Base-by-base conservation (phyloP, 306 rosid genomes). In the Cicer pinnatifidum region DNA sequence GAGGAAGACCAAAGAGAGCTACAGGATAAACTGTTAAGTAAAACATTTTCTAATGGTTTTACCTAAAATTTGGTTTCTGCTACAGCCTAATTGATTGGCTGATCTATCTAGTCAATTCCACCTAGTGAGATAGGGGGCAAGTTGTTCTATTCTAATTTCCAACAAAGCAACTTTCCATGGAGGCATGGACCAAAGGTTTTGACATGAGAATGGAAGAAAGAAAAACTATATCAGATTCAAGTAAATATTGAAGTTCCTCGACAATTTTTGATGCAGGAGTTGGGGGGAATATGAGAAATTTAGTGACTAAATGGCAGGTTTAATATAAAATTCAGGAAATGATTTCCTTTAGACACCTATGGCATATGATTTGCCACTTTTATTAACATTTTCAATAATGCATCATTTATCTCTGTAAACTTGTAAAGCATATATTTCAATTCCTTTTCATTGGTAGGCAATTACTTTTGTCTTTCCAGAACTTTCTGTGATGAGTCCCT, bases 371-470 rank as follows among this genome's bases (percentile, higher is more conserved):
- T 58, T 60, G 46, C 70, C 11, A 16, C 51, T 59, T 37, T 58
- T 69, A 17, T 41, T 71, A 16, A 41, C 58, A 62, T 78, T 78
- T 47, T 50, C 19, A 4, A 28, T 47, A 11, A 68, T 69, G 39
- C 6, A 47, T 58, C 48, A 41, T 35, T 68, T 62, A 38, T 50
- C 9, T 17, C 6, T 48, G 43, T 59, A 41, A 33, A 47, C 33
- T 56, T 48, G 65, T 59, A 41, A 59, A 47, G 43, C 62, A 47
- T 38, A 0, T 19, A 46, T 77, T 68, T 58, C 35, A 35, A 35
- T 33, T 33, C 23, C 48, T 43, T 61, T 70, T 11, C 66, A n/a
- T 7, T 60, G 54, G 33, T 28, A 56, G 35, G 35, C 1, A n/a
- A 23, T 69, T 59, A 10, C 23, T 35, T 37, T 33, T 11, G 5